Evolutionary conservation across 1,284 basidiomycete genomes (phyloP), one percentile per base, ranked within the genome.

Genomic region (Pseudozyma thailandica): DNA sequence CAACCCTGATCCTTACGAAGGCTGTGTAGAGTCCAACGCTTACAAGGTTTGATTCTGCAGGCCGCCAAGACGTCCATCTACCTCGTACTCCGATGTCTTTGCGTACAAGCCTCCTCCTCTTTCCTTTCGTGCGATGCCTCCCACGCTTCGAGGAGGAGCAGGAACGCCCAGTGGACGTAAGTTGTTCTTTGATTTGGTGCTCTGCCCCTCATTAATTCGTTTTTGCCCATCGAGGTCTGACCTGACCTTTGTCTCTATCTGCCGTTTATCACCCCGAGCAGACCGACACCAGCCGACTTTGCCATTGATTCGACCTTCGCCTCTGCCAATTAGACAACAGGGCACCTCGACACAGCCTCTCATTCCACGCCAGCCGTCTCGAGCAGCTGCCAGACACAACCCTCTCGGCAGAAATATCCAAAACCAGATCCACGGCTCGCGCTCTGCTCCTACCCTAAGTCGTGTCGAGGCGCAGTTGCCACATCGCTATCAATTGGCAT

Each of bases 61-160:
- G 20, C 31, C 50, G 15, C 35, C 26, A 12, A 42, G 30, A 16
- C 56, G 53, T 28, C 50, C 56, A 6, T 56, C 56, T 18, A 57
- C 61, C 6, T 25, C 43, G n/a, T 59, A 18, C 13, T 71, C 68
- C 10, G 52, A 56, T 4, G 13, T 57, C 6, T 71, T 71, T n/a
- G 61, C 68, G 2, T 61, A 49, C 49, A 54, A 57, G 42, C 51
- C 56, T 20, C 58, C 59, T n/a, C 39, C 44, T 9, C 3, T 43
- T 1, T 6, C 59, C 3, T 64, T 57, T n/a, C 41, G 55, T 18
- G 42, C 31, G 20, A 58, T 51, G 27, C 25, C 38, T 2, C 65
- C 65, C 2, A 18, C 16, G 4, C 25, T 30, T 16, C 42, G 23
- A 2, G 38, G 20, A 20, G 7, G 23, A 16, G 44, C 33, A 9